These are phyloP conservation scores for Debaryomyces castellii DNA, from an alignment of 805 yeast species.

Conservation along the genomic window DNA sequence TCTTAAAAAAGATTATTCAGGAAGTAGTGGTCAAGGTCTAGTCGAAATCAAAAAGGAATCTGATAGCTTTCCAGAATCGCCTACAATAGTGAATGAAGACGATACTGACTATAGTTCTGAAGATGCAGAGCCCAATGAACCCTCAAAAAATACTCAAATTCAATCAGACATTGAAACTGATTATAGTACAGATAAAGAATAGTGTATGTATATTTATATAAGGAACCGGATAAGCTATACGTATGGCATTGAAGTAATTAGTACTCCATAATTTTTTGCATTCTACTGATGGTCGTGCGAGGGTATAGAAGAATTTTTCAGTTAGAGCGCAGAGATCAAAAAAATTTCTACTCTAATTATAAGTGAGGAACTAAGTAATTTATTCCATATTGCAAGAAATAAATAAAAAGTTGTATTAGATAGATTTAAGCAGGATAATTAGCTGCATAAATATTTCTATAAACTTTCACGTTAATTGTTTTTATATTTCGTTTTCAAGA, in stretches of 20 bases:
- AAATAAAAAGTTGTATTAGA: background rate
- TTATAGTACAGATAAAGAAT: slow-evolving; percentile 6
- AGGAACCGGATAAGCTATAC: too few relatives aligned
- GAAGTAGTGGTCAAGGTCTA: too few relatives aligned
- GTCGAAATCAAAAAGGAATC: background rate
- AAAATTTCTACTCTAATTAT: slow-evolving; percentile 1
- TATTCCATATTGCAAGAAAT: background rate
- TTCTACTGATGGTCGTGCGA: slow-evolving; percentile 1
- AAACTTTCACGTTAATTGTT: slow-evolving; percentile 1
- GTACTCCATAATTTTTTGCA: slow-evolving; percentile 1
- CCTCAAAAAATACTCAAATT: background rate
- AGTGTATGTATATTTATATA: background rate
- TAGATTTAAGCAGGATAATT: background rate
- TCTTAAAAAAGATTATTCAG: too few relatives aligned
- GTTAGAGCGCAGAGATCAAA: slow-evolving; percentile 3
- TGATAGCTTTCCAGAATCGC: background rate
- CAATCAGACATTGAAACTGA: slow-evolving; percentile 9
- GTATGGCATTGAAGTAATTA: too few relatives aligned
- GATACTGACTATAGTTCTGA: background rate
- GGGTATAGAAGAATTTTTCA: background rate
- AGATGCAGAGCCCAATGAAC: background rate
- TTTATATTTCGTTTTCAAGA: slow-evolving; percentile 1
- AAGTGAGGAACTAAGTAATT: background rate
- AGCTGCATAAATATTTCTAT: background rate
- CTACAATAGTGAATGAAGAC: background rate